A percentile compares a stretch with the other conserved stretches of the same genome.
phyloP scores from a whole-genome alignment of 371 early-diverging fungal genomes.

The Mucor irregularis region DNA sequence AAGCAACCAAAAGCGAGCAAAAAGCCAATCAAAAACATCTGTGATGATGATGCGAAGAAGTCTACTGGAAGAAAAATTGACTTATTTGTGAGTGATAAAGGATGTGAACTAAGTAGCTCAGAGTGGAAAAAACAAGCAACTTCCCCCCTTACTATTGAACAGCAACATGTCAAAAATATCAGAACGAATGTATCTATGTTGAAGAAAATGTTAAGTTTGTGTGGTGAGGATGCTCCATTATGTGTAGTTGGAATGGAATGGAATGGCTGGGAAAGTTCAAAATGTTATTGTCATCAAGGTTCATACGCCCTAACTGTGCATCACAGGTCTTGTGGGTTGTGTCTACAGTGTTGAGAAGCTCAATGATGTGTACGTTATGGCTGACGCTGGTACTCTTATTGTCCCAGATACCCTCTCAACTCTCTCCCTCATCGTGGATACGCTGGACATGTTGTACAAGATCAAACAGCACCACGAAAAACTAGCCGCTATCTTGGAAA shows the following conservation, averaged over 20 bases:
- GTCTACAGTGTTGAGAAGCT: background rate
- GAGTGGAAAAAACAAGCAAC: background rate
- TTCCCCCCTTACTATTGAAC: background rate
- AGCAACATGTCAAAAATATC: background rate
- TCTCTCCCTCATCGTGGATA: background rate
- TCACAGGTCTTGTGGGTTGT: background rate
- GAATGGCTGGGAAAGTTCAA: background rate
- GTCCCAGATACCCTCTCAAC: background rate
- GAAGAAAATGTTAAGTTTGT: background rate
- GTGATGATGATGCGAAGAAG: background rate
- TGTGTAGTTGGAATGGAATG: background rate
- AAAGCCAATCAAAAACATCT: background rate
- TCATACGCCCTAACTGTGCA: background rate
- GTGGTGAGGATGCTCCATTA: background rate
- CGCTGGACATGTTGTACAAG: background rate
- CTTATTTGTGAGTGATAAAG: background rate
- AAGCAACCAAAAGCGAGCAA: conserved; percentile 2
- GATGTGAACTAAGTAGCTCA: background rate
- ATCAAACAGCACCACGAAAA: background rate
- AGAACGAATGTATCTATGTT: background rate
- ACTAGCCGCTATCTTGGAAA: background rate
- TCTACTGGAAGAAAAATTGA: background rate
- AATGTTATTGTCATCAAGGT: background rate
- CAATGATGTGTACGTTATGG: background rate
- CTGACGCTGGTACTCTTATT: background rate